These are phyloP conservation scores for Gelatoporia subvermispora DNA, from an alignment of 768 basidiomycete species.

Conservation along the genomic window DNA sequence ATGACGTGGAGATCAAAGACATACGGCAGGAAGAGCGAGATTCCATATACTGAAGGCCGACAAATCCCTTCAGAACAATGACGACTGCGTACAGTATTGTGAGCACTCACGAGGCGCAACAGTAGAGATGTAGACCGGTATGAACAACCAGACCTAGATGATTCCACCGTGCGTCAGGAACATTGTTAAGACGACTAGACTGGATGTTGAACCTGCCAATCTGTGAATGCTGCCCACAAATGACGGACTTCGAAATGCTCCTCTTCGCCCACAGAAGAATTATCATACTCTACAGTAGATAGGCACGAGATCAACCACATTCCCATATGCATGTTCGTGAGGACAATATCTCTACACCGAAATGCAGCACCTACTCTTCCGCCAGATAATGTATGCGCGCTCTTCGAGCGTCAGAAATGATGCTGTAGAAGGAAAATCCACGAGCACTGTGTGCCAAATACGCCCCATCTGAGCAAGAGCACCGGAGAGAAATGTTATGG, in stretches of 20 bases:
- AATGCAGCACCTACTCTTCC: constrained; percentile 40
- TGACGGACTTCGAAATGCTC: constrained; percentile 54
- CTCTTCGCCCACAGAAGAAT: constrained; percentile 54
- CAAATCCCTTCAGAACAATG: not conserved
- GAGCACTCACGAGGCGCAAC: constrained; percentile 54
- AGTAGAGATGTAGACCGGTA: constrained; percentile 55
- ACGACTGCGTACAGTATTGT: not conserved
- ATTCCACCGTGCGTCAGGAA: not conserved
- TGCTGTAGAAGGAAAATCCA: constrained; percentile 58
- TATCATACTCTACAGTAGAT: constrained; percentile 56
- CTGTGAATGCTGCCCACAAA: constrained; percentile 45
- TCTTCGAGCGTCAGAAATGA: constrained; percentile 61
- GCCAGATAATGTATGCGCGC: constrained; percentile 47
- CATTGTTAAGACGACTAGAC: constrained; percentile 6
- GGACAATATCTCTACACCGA: too few relatives aligned
- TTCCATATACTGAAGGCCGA: constrained; percentile 50
- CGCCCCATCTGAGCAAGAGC: too few relatives aligned
- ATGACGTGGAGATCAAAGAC: constrained; percentile 23
- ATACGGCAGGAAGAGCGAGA: constrained; percentile 67
- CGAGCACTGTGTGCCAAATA: constrained; percentile 37
- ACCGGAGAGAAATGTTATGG: too few relatives aligned
- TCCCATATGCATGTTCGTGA: too few relatives aligned
- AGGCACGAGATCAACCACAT: too few relatives aligned
- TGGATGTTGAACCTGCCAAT: constrained; percentile 53
- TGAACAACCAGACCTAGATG: constrained; percentile 33